These are phyloP conservation scores for Kazachstania taianensis DNA, from an alignment of 805 yeast species.

Conservation along the genomic window DNA sequence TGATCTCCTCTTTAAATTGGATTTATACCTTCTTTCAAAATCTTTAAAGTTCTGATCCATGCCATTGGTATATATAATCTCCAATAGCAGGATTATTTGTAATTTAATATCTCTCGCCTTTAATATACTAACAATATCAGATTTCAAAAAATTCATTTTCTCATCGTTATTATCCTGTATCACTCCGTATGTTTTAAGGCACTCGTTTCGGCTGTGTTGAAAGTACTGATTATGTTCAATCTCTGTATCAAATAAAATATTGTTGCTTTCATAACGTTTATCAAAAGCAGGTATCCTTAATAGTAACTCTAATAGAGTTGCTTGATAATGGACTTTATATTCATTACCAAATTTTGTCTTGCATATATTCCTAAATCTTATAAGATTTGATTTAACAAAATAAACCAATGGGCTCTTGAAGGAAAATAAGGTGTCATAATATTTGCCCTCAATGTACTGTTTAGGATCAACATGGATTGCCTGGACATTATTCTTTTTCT, in stretches of 20 bases:
- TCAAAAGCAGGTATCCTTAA: conserved; percentile 34
- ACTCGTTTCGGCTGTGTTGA: conserved; percentile 15
- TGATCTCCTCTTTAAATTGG: conserved; percentile 21
- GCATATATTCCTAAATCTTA: conserved; percentile 38
- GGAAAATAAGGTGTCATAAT: conserved; percentile 30
- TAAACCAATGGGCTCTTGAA: conserved; percentile 30
- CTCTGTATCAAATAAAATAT: conserved; percentile 14
- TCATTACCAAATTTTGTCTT: conserved; percentile 10
- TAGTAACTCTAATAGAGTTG: conserved; percentile 25
- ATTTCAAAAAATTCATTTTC: conserved; percentile 14
- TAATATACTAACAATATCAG: conserved; percentile 31
- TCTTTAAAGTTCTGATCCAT: conserved; percentile 29
- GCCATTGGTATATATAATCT: conserved; percentile 31
- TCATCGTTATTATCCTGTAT: not conserved
- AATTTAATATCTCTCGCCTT: conserved; percentile 49
- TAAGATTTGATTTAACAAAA: conserved; percentile 40
- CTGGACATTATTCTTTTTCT: not conserved
- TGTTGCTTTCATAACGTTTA: conserved; percentile 17
- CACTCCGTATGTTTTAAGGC: conserved; percentile 8
- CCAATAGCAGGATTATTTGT: conserved; percentile 41
- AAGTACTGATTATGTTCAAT: conserved; percentile 17
- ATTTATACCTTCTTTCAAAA: conserved; percentile 21
- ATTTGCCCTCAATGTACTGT: conserved; percentile 24
- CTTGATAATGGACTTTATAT: conserved; percentile 11
- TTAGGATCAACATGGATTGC: conserved; percentile 17